Conservation (phyloP, 352 stramenopile species). For the Phytophthora nicotianae region DNA sequence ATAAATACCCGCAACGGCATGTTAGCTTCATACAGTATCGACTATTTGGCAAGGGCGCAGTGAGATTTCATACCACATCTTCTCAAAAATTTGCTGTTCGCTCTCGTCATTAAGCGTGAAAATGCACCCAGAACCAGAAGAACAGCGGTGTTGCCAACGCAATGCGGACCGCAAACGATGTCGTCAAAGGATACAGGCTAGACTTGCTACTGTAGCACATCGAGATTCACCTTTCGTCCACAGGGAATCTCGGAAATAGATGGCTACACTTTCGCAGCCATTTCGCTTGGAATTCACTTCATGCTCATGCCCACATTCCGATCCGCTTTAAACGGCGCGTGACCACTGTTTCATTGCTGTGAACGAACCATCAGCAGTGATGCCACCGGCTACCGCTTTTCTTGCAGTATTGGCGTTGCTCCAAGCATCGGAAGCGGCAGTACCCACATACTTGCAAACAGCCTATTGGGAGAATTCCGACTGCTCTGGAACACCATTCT, state of each 20-base stretch:
- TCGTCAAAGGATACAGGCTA: slow-evolving; percentile 4
- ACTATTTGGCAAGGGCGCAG: no score
- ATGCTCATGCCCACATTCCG: no score
- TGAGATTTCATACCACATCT: no score
- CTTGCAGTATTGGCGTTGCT: not conserved
- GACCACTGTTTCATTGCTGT: not conserved
- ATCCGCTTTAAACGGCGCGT: no score
- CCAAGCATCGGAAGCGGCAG: not conserved
- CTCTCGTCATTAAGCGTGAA: no score
- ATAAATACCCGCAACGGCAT: no score
- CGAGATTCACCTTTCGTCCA: slow-evolving; percentile 1
- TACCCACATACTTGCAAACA: not conserved
- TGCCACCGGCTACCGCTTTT: slow-evolving; percentile 1
- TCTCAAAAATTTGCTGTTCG: no score
- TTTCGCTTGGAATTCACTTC: not conserved
- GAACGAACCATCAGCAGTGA: not conserved
- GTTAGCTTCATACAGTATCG: no score
- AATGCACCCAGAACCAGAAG: not conserved
- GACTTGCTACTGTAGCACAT: not conserved
- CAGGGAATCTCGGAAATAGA: slow-evolving; percentile 5
- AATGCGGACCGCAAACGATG: not conserved
- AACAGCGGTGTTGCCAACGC: no score
- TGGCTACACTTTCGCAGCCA: slow-evolving; percentile 8
- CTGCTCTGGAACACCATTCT: not conserved
- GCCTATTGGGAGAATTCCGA: not conserved